These are phyloP conservation scores for Morella rubra DNA, from an alignment of 306 rosid genomes.

Conservation along the genomic window DNA sequence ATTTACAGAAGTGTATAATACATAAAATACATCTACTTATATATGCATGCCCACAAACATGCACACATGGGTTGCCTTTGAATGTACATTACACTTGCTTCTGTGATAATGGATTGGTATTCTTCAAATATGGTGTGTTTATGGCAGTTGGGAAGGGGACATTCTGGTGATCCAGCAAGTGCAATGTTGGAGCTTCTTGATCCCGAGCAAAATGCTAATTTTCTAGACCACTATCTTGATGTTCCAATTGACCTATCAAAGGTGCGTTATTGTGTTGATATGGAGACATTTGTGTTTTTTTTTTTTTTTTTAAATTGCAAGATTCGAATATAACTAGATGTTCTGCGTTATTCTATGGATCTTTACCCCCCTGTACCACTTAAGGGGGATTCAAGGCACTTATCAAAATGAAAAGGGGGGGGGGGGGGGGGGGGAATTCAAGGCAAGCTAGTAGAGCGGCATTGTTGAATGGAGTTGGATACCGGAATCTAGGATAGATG, in stretches of 20 bases:
- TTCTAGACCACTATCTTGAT: conserved; percentile 97
- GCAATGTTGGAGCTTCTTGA: conserved; percentile 99
- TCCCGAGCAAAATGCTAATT: conserved; percentile 99
- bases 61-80: background rate
- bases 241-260: conserved; percentile 96
- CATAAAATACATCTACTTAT: background rate
- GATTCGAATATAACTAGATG: background rate
- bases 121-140: conserved; percentile 23
- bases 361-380: too few species aligned
- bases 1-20: background rate
- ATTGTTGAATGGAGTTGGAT: conserved; percentile 1
- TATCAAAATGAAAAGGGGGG: too few species aligned
- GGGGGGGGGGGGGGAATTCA: too few species aligned
- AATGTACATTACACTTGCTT: background rate
- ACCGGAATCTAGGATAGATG: too few species aligned
- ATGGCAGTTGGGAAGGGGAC: conserved; percentile 96
- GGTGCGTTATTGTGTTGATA: conserved; percentile 48
- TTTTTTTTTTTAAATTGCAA: conserved; percentile 6
- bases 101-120: conserved; percentile 6
- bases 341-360: conserved; percentile 1
- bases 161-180: conserved; percentile 99
- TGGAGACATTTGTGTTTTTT: conserved; percentile 12
- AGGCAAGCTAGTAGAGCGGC: background rate
- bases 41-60: background rate
- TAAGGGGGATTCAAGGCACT: too few species aligned